phyloP scores from a whole-genome alignment of 1,139 yeast species.

The Lodderomyces parapsilosis region DNA sequence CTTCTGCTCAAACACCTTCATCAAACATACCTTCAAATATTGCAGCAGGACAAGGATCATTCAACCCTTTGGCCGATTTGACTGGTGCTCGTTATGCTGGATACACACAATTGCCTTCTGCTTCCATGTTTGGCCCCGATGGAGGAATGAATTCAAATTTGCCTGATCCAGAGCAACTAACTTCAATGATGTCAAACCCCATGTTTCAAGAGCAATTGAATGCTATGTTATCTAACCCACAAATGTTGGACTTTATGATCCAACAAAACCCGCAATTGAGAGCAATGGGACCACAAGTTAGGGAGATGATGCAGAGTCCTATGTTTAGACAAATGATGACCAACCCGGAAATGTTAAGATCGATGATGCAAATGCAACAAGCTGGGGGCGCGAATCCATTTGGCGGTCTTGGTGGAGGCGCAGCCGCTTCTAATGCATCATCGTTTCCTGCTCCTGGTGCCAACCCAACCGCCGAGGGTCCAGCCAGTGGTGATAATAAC shows the following conservation, averaged over 20 bases:
- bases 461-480: slow-evolving; percentile 35
- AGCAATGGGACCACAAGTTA: slow-evolving; percentile 85
- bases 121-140: slow-evolving; percentile 91
- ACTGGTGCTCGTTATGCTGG: slow-evolving; percentile 98
- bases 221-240: slow-evolving; percentile 74
- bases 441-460: slow-evolving; percentile 61
- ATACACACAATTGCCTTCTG: slow-evolving; percentile 80
- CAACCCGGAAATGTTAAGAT: slow-evolving; percentile 83
- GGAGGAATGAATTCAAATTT: slow-evolving; percentile 74
- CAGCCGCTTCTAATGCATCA: slow-evolving; percentile 18
- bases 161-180: slow-evolving; percentile 75
- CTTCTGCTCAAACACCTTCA: slow-evolving; percentile 7
- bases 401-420: slow-evolving; percentile 14
- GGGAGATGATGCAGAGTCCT: slow-evolving; percentile 83
- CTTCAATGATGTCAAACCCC: slow-evolving; percentile 77
- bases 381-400: slow-evolving; percentile 42
- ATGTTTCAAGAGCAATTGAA: slow-evolving; percentile 78
- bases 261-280: slow-evolving; percentile 81
- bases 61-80: slow-evolving; percentile 85
- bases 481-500: slow-evolving; percentile 24
- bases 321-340: slow-evolving; percentile 80
- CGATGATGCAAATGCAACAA: slow-evolving; percentile 73
- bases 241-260: slow-evolving; percentile 80
- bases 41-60: slow-evolving; percentile 86
- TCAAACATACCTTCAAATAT: slow-evolving; percentile 64